Conservation (phyloP, 805 yeast genomes). For the Lachancea nothofagi region DNA sequence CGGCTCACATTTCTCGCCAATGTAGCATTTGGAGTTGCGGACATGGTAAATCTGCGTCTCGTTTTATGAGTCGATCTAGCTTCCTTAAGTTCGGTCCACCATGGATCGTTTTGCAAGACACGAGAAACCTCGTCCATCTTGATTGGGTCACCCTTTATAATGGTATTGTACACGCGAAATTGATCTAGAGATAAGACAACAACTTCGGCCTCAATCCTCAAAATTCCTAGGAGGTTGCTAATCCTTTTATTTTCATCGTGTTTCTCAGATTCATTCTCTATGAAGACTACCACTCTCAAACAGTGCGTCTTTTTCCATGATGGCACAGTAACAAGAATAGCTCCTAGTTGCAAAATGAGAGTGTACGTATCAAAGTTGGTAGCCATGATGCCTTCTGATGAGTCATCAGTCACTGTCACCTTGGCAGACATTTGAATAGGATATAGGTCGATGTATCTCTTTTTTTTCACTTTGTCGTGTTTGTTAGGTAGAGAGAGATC, state of each 20-base stretch:
- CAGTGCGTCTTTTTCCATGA: conserved; percentile 78
- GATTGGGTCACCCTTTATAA: conserved; percentile 60
- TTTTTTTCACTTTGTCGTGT: conserved; percentile 29
- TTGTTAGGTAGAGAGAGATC: conserved; percentile 56
- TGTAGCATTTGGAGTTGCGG: conserved; percentile 27
- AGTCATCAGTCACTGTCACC: conserved; percentile 32
- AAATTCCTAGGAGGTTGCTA: conserved; percentile 55
- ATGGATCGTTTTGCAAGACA: conserved; percentile 55
- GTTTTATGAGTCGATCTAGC: conserved; percentile 42
- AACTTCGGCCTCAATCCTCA: conserved; percentile 81
- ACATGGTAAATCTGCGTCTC: conserved; percentile 28
- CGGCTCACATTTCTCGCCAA: conserved; percentile 15
- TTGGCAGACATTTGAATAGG: conserved; percentile 96
- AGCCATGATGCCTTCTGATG: conserved; percentile 61
- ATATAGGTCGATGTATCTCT: conserved; percentile 74
- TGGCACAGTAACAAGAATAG: conserved; percentile 87
- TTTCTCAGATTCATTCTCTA: conserved; percentile 67
- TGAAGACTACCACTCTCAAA: conserved; percentile 82
- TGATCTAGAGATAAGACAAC: conserved; percentile 61
- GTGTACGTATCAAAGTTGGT: conserved; percentile 96
- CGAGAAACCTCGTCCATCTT: conserved; percentile 43
- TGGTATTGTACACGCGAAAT: conserved; percentile 61
- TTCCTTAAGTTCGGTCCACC: conserved; percentile 75
- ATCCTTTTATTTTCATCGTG: conserved; percentile 64
- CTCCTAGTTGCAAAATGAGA: conserved; percentile 86